These are phyloP conservation scores for Pseudopithomyces chartarum DNA, from an alignment of 2,329 filamentous ascomycete species.

Conservation along the genomic window DNA sequence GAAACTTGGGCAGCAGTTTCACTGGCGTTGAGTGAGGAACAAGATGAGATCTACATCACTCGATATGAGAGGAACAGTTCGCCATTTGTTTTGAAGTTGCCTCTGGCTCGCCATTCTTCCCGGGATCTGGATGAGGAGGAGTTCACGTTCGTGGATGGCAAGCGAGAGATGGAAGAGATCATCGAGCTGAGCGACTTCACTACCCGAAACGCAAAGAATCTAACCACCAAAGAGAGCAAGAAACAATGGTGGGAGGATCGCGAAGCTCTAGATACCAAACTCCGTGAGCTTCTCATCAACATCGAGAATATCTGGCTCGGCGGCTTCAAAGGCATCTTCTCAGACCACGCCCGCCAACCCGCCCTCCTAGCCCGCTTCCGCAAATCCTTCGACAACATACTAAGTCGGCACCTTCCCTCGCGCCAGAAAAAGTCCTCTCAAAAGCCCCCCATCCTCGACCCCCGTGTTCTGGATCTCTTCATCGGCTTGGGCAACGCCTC, in stretches of 20 bases:
- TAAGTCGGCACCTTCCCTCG: slow-evolving; percentile 86
- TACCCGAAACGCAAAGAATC: slow-evolving; percentile 74
- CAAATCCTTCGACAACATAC: slow-evolving; percentile 74
- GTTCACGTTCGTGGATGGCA: slow-evolving; percentile 83
- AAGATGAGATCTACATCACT: slow-evolving; percentile 86
- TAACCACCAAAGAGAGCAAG: slow-evolving; percentile 75
- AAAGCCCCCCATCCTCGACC: slow-evolving; percentile 60
- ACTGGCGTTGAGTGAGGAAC: slow-evolving; percentile 79
- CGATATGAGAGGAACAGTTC: slow-evolving; percentile 75
- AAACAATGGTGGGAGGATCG: slow-evolving; percentile 89
- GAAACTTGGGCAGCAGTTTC: slow-evolving; percentile 84
- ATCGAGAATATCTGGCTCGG: slow-evolving; percentile 95
- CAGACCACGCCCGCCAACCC: slow-evolving; percentile 67
- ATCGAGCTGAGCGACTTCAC: slow-evolving; percentile 81
- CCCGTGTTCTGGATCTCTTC: slow-evolving; percentile 82
- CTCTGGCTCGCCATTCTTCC: slow-evolving; percentile 79
- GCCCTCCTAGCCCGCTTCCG: slow-evolving; percentile 76
- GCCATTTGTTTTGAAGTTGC: slow-evolving; percentile 86
- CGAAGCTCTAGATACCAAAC: slow-evolving; percentile 75
- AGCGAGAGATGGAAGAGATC: slow-evolving; percentile 79
- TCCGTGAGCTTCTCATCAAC: slow-evolving; percentile 78
- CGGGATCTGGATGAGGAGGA: slow-evolving; percentile 79
- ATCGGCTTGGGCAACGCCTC: slow-evolving; percentile 79
- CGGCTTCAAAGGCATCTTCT: slow-evolving; percentile 94
- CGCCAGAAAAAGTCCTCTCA: slow-evolving; percentile 65